These are phyloP conservation scores for Sporothrix inflata DNA, from an alignment of 2,329 filamentous ascomycete genomes.

Conservation along the genomic window DNA sequence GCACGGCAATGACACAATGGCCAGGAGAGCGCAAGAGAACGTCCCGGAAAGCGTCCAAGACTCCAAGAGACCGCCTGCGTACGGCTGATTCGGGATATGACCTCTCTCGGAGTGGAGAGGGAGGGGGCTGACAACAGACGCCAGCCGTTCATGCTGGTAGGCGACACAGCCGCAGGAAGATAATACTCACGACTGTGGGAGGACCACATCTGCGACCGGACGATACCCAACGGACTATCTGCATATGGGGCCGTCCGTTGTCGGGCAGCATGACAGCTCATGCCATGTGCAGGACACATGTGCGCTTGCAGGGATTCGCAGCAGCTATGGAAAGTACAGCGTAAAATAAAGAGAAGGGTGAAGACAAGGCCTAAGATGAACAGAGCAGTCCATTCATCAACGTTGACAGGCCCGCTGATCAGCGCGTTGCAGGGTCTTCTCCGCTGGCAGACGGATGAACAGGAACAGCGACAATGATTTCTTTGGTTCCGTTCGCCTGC, in stretches of 20 bases:
- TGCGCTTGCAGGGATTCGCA: neutral
- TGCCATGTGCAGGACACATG: conserved; percentile 6
- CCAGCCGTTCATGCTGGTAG: neutral
- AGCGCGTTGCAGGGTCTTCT: neutral
- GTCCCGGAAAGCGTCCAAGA: neutral
- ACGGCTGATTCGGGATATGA: conserved; percentile 25
- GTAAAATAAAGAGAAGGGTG: neutral
- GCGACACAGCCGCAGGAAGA: neutral
- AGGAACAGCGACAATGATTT: neutral
- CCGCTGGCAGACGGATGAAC: neutral
- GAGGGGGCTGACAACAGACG: neutral
- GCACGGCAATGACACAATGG: neutral
- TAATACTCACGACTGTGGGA: too few relatives aligned
- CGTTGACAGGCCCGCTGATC: neutral
- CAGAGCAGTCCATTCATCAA: neutral
- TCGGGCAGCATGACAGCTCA: conserved; percentile 12
- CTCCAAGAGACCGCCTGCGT: neutral
- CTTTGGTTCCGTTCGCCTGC: neutral
- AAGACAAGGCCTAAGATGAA: neutral
- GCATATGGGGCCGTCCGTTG: neutral
- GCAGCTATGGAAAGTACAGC: neutral
- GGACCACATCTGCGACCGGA: too few relatives aligned
- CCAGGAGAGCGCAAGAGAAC: neutral
- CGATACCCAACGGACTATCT: neutral
- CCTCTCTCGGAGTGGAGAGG: neutral